Percentiles rank a stretch among this genome's conserved stretches.
Conservation (phyloP, 192 early-diverging fungal genomes). For the Linnemannia hyalina region DNA sequence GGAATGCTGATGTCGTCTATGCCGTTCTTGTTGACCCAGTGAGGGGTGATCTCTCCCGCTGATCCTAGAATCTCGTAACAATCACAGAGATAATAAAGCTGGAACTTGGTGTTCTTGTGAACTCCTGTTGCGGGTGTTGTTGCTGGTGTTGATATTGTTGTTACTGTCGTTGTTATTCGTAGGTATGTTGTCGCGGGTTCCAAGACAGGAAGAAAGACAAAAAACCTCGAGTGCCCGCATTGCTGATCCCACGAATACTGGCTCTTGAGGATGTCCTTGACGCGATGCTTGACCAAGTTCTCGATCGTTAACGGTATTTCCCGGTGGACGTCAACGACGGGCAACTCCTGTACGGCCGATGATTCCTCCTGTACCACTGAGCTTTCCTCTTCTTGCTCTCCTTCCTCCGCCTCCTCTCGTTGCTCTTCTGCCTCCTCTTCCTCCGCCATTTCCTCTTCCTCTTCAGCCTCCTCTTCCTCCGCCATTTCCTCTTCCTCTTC, state of each 20-base stretch:
- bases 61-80: slow-evolving; percentile 17
- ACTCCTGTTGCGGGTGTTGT: background rate
- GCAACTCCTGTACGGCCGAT: too few species aligned
- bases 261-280: background rate
- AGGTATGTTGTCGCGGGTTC: background rate
- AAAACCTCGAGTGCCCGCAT: background rate
- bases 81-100: slow-evolving; percentile 35
- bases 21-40: slow-evolving; percentile 13
- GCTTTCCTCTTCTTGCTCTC: too few species aligned
- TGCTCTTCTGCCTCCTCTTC: background rate
- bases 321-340: too few species aligned
- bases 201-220: background rate
- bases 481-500: too few species aligned
- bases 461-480: too few species aligned
- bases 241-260: background rate
- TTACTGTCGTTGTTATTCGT: too few species aligned
- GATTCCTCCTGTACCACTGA: background rate
- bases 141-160: too few species aligned
- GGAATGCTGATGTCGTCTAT: background rate
- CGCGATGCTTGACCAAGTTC: background rate
- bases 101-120: slow-evolving; percentile 11
- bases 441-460: background rate
- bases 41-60: background rate
- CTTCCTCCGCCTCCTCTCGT: background rate
- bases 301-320: background rate